phyloP scores from a whole-genome alignment of 1,284 basidiomycete species.

The Schizophyllum commune region DNA sequence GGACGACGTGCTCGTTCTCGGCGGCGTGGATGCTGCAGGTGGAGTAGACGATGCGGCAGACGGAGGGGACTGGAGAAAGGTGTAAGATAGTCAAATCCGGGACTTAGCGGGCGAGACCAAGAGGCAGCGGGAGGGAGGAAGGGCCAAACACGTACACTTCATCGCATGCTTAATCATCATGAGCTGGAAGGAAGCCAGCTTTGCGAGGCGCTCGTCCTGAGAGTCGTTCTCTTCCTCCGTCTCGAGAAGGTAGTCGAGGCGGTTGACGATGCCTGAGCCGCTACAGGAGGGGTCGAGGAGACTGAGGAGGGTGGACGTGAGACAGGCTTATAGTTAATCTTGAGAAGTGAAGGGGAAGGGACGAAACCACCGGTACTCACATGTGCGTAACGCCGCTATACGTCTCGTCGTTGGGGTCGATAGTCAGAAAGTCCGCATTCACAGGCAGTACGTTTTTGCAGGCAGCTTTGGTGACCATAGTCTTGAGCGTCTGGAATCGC shows the following conservation, averaged over 20 bases:
- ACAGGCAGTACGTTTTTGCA: slow-evolving; percentile 73
- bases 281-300: slow-evolving; percentile 92
- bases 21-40: slow-evolving; percentile 89
- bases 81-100: not conserved
- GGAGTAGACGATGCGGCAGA: slow-evolving; percentile 87
- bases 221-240: slow-evolving; percentile 47
- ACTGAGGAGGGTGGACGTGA: slow-evolving; percentile 37
- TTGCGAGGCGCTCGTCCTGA: slow-evolving; percentile 56
- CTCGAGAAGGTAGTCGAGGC: slow-evolving; percentile 78
- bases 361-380: too few species aligned
- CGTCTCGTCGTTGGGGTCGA: slow-evolving; percentile 55
- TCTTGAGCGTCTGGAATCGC: slow-evolving; percentile 73
- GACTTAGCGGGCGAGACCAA: not conserved
- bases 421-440: slow-evolving; percentile 73
- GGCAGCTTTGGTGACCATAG: slow-evolving; percentile 75
- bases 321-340: too few species aligned
- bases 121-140: not conserved
- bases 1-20: slow-evolving; percentile 79
- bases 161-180: slow-evolving; percentile 93
- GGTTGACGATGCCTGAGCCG: slow-evolving; percentile 87
- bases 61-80: slow-evolving; percentile 53
- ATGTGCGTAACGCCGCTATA: slow-evolving; percentile 71
- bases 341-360: too few species aligned
- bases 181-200: slow-evolving; percentile 84
- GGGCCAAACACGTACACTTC: slow-evolving; percentile 64